phyloP scores from a whole-genome alignment of 176 grass and related monocot species.

The Avena insularis region DNA sequence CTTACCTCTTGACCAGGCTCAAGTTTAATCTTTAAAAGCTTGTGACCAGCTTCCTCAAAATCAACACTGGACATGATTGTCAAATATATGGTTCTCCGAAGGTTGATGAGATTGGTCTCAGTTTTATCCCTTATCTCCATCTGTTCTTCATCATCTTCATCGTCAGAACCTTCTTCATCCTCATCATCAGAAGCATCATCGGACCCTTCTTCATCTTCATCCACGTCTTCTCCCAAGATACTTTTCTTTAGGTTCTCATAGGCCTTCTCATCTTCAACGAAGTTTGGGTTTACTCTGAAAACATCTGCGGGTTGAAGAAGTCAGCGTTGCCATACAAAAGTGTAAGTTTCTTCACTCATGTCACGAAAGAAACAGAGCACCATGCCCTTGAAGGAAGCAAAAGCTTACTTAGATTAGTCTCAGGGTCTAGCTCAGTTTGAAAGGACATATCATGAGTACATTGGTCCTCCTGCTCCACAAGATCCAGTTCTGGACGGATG shows the following conservation, averaged over 20 bases:
- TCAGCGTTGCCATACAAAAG: slow-evolving; percentile 37
- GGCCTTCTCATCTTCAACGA: slow-evolving; percentile 85
- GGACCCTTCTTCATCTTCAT: slow-evolving; percentile 72
- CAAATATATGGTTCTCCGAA: slow-evolving; percentile 95
- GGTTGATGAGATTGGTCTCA: slow-evolving; percentile 91
- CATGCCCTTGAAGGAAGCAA: slow-evolving; percentile 20
- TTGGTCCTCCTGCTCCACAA: slow-evolving; percentile 97
- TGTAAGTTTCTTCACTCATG: slow-evolving; percentile 24
- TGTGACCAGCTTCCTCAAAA: slow-evolving; percentile 99
- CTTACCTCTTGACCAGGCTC: slow-evolving; percentile 98
- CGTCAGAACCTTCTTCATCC: slow-evolving; percentile 72
- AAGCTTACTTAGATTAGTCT: slow-evolving; percentile 79
- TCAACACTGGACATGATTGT: slow-evolving; percentile 99
- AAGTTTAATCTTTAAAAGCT: slow-evolving; percentile 96
- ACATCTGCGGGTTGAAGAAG: slow-evolving; percentile 69
- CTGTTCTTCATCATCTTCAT: slow-evolving; percentile 78
- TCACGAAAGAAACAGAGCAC: slow-evolving; percentile 18
- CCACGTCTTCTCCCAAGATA: slow-evolving; percentile 82
- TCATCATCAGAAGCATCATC: slow-evolving; percentile 73
- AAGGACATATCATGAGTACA: slow-evolving; percentile 92
- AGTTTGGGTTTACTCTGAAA: slow-evolving; percentile 83
- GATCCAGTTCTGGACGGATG: slow-evolving; percentile 87
- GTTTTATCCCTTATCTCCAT: slow-evolving; percentile 96
- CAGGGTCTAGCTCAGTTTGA: slow-evolving; percentile 84
- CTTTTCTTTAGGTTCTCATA: slow-evolving; percentile 86